phyloP scores from a whole-genome alignment of 2,329 filamentous ascomycete species.

The Biscogniauxia sp. region DNA sequence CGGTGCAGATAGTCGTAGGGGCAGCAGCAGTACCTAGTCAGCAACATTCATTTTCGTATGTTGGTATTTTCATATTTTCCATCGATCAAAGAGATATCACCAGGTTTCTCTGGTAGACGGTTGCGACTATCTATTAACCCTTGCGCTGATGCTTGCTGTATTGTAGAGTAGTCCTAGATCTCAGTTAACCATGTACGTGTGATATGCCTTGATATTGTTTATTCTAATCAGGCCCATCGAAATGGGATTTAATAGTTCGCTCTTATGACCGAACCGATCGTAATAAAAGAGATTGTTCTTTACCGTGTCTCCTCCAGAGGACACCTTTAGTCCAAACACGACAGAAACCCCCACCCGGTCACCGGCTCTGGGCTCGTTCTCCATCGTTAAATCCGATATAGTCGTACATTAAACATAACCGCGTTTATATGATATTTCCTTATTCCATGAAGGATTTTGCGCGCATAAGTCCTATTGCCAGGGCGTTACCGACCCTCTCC shows the following conservation, averaged over 20 bases:
- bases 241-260: background rate
- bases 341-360: background rate
- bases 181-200: background rate
- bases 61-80: too few relatives aligned
- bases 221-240: background rate
- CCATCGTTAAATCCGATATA: background rate
- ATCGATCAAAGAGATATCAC: too few relatives aligned
- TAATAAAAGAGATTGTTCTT: background rate
- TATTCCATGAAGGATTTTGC: background rate
- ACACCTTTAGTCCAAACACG: background rate
- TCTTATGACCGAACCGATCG: background rate
- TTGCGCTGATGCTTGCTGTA: too few relatives aligned
- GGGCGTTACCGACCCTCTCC: background rate
- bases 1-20: too few relatives aligned
- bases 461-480: background rate
- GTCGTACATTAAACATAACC: background rate
- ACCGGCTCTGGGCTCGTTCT: slow-evolving; percentile 2
- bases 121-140: too few relatives aligned
- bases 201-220: background rate
- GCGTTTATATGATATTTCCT: background rate
- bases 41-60: too few relatives aligned
- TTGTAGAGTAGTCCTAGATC: background rate
- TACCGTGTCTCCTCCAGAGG: background rate
- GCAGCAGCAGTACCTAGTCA: too few relatives aligned
- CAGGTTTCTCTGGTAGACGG: too few relatives aligned